A percentile compares a stretch with the other conserved stretches of the same genome.
phyloP scores from a whole-genome alignment of 2,329 filamentous ascomycete genomes.

The Epichloe gansuensis region DNA sequence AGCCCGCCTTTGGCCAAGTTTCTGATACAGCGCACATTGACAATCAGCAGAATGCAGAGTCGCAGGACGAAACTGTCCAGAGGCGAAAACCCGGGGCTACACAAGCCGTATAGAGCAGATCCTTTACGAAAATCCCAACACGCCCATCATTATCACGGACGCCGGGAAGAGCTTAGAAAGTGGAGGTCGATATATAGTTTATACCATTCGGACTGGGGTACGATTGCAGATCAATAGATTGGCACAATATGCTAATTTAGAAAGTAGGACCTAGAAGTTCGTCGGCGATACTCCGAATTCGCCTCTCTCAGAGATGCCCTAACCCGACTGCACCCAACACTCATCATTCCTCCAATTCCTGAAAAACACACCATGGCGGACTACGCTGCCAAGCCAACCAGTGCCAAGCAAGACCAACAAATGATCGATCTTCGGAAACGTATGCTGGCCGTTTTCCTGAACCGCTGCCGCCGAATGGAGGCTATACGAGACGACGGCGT shows the following conservation, averaged over 20 bases:
- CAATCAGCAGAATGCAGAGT: constrained; percentile 36
- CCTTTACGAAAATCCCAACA: constrained; percentile 83
- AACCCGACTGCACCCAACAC: constrained; percentile 82
- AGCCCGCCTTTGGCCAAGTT: constrained; percentile 27
- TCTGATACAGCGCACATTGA: constrained; percentile 16
- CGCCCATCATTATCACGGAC: constrained; percentile 83
- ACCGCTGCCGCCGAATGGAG: constrained; percentile 86
- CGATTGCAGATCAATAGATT: neutral
- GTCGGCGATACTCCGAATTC: constrained; percentile 93
- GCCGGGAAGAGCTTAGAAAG: constrained; percentile 92
- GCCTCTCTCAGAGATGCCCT: constrained; percentile 80
- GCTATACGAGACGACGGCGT: constrained; percentile 86
- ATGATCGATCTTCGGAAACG: constrained; percentile 95
- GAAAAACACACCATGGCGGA: constrained; percentile 99
- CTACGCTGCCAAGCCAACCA: constrained; percentile 94
- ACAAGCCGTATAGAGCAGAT: constrained; percentile 96
- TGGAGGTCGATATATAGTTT: constrained; percentile 88
- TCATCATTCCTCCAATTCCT: constrained; percentile 92
- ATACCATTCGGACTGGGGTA: constrained; percentile 92
- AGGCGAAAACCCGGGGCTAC: constrained; percentile 74
- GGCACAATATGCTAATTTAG: constrained; percentile 2
- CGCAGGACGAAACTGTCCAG: constrained; percentile 33
- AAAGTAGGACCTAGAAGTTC: constrained; percentile 78
- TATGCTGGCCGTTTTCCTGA: constrained; percentile 92
- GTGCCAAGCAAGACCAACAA: constrained; percentile 91